Conservation (phyloP, 805 yeast species). For the Wickerhamomyces xylosicus region DNA sequence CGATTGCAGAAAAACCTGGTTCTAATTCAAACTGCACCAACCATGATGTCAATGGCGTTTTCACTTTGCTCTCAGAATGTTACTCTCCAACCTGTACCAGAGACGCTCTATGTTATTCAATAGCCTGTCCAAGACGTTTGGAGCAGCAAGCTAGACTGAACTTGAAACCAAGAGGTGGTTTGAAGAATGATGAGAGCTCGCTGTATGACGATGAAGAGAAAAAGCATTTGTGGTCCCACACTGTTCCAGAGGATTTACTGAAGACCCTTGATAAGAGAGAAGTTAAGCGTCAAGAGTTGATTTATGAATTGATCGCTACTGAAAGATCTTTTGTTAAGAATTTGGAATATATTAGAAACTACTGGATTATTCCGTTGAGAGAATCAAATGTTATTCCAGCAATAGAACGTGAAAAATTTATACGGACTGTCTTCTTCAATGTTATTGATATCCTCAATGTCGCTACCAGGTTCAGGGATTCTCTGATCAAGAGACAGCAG, state of each 20-base stretch:
- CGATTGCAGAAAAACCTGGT: slow-evolving; percentile 4
- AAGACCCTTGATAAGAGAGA: slow-evolving; percentile 76
- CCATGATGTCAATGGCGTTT: slow-evolving; percentile 71
- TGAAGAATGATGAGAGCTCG: slow-evolving; percentile 67
- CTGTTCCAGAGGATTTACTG: slow-evolving; percentile 72
- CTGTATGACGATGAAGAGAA: slow-evolving; percentile 68
- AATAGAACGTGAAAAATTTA: slow-evolving; percentile 80
- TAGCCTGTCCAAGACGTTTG: slow-evolving; percentile 90
- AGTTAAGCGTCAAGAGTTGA: slow-evolving; percentile 88
- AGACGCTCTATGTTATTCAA: slow-evolving; percentile 81
- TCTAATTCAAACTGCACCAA: slow-evolving; percentile 11
- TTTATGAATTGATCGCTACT: slow-evolving; percentile 86
- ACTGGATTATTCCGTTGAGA: slow-evolving; percentile 85
- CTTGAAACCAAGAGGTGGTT: slow-evolving; percentile 79
- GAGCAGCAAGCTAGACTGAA: slow-evolving; percentile 93
- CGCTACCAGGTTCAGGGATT: slow-evolving; percentile 79
- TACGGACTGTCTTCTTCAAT: slow-evolving; percentile 84
- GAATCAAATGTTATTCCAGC: slow-evolving; percentile 84
- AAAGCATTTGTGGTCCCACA: slow-evolving; percentile 86
- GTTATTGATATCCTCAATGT: slow-evolving; percentile 79
- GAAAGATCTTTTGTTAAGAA: slow-evolving; percentile 95
- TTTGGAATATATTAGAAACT: slow-evolving; percentile 84
- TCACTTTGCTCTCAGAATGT: slow-evolving; percentile 86
- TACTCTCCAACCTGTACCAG: slow-evolving; percentile 95
- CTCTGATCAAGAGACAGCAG: slow-evolving; percentile 78